A percentile compares a stretch with the other conserved stretches of the same genome.
Evolutionary conservation across 257 asterid genomes (phyloP).

Genomic region (Salvia miltiorrhiza): DNA sequence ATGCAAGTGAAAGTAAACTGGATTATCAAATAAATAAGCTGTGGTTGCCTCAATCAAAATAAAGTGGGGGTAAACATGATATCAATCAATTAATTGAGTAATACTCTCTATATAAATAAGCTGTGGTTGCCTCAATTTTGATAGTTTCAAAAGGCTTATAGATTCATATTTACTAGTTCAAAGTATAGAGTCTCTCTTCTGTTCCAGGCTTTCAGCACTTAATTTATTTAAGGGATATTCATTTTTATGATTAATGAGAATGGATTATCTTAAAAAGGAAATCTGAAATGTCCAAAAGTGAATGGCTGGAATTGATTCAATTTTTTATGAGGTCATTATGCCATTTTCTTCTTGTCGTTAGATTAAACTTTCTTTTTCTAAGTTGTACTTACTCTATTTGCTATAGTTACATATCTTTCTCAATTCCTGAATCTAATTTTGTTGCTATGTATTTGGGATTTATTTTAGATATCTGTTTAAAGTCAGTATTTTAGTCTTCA

Average conservation of each 20-base stretch:
- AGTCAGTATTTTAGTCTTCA: background rate
- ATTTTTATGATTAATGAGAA: background rate
- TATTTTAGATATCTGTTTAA: background rate
- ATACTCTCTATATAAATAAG: background rate
- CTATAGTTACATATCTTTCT: background rate
- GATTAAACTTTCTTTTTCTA: background rate
- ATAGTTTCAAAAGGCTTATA: background rate
- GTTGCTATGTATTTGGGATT: too few species aligned
- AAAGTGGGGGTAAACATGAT: background rate
- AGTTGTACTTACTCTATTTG: background rate
- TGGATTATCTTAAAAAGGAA: background rate
- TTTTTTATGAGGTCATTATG: background rate
- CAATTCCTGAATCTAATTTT: too few species aligned
- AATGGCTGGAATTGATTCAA: background rate
- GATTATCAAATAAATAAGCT: too few species aligned
- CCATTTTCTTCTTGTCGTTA: background rate
- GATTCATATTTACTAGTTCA: background rate
- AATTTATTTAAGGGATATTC: background rate
- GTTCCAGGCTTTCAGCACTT: background rate
- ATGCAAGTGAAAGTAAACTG: constrained; percentile 51
- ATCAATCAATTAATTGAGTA: background rate
- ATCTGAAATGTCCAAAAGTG: background rate
- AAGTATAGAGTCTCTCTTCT: background rate
- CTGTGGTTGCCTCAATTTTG: background rate
- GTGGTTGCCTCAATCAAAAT: too few species aligned